These are phyloP conservation scores for Mytilinidion resinicola DNA, from an alignment of 495 filamentous ascomycete species.

Conservation along the genomic window DNA sequence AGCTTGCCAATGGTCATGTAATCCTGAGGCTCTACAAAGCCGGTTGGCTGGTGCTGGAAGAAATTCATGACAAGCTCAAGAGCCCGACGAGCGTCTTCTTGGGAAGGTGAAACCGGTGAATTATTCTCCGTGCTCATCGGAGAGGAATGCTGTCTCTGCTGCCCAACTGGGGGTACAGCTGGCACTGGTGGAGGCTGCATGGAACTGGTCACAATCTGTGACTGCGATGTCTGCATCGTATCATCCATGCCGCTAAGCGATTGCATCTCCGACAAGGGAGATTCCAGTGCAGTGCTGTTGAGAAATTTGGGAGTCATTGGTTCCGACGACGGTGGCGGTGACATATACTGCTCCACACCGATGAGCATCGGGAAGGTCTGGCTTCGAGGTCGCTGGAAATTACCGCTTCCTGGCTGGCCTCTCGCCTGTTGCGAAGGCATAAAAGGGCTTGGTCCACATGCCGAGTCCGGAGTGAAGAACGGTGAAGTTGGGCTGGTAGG, in stretches of 20 bases:
- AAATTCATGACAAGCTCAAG: slow-evolving; percentile 82
- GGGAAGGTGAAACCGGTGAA: slow-evolving; percentile 50
- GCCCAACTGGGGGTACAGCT: slow-evolving; percentile 4
- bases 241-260: slow-evolving; percentile 49
- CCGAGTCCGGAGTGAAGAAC: slow-evolving; percentile 71
- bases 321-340: slow-evolving; percentile 55
- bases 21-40: slow-evolving; percentile 72
- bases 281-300: slow-evolving; percentile 58
- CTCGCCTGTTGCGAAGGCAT: slow-evolving; percentile 59
- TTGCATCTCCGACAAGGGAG: slow-evolving; percentile 56
- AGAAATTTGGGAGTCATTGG: slow-evolving; percentile 59
- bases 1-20: slow-evolving; percentile 76
- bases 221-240: slow-evolving; percentile 38
- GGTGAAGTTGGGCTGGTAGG: slow-evolving; percentile 82
- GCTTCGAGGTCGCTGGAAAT: slow-evolving; percentile 73
- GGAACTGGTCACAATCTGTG: slow-evolving; percentile 41
- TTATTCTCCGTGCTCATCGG: slow-evolving; percentile 27
- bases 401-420: slow-evolving; percentile 49
- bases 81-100: slow-evolving; percentile 82
- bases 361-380: slow-evolving; percentile 78
- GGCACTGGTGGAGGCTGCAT: slow-evolving; percentile 44
- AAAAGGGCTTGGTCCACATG: slow-evolving; percentile 55
- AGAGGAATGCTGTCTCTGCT: slow-evolving; percentile 2
- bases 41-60: slow-evolving; percentile 65
- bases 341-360: slow-evolving; percentile 60